These are phyloP conservation scores for Fusarium sambucinum DNA, from an alignment of 2,329 filamentous ascomycete genomes.

Conservation along the genomic window DNA sequence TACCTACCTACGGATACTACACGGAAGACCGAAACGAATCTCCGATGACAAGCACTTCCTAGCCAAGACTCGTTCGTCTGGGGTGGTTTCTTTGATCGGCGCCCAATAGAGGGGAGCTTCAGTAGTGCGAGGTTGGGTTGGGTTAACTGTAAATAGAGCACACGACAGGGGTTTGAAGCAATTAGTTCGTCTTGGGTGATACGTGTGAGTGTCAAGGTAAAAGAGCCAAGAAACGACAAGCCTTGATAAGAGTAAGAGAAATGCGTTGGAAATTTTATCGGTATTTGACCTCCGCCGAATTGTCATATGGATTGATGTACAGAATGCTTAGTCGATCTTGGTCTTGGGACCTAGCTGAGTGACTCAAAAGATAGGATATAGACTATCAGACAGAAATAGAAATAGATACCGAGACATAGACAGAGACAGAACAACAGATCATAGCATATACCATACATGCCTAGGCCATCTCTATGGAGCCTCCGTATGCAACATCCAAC, in stretches of 20 bases:
- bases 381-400: neutral
- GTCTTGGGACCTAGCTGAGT: constrained; percentile 29
- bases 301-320: constrained; percentile 26
- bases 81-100: constrained; percentile 36
- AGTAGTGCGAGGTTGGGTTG: constrained; percentile 38
- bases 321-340: constrained; percentile 3
- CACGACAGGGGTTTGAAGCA: constrained; percentile 32
- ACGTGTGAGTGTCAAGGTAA: constrained; percentile 18
- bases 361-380: constrained; percentile 30
- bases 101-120: constrained; percentile 40
- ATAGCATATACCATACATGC: constrained; percentile 1
- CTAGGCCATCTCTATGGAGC: neutral
- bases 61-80: constrained; percentile 32
- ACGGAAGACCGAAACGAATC: constrained; percentile 11
- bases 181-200: constrained; percentile 24
- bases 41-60: constrained; percentile 34
- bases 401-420: neutral
- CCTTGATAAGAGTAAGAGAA: constrained; percentile 11
- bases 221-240: constrained; percentile 24
- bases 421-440: constrained; percentile 7
- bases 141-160: constrained; percentile 8
- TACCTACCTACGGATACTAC: neutral
- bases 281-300: constrained; percentile 14
- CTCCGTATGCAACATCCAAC: constrained; percentile 23
- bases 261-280: constrained; percentile 7